Evolutionary conservation across 2,329 filamentous ascomycete genomes (phyloP).

Genomic region (Claviceps sp.): DNA sequence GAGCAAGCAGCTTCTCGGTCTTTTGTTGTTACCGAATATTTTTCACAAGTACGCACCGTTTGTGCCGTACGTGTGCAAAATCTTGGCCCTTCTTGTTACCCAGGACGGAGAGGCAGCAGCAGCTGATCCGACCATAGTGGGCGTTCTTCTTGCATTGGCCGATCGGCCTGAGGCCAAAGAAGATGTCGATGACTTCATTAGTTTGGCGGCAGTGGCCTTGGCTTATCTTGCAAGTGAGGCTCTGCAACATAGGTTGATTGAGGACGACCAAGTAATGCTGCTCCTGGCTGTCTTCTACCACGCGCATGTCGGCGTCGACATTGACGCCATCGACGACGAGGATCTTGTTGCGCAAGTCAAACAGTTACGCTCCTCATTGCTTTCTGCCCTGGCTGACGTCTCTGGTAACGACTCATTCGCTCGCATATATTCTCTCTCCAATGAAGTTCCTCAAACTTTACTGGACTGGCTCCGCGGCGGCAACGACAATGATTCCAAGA

Average conservation of each 20-base stretch:
- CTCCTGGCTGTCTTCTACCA: slow-evolving; percentile 36
- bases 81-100: slow-evolving; percentile 37
- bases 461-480: slow-evolving; percentile 31
- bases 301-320: slow-evolving; percentile 29
- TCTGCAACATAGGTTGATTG: slow-evolving; percentile 36
- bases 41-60: slow-evolving; percentile 24
- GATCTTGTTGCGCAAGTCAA: slow-evolving; percentile 30
- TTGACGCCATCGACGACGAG: slow-evolving; percentile 29
- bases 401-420: slow-evolving; percentile 36
- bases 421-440: slow-evolving; percentile 26
- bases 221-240: slow-evolving; percentile 41
- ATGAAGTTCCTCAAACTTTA: slow-evolving; percentile 27
- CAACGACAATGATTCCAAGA: slow-evolving; percentile 10
- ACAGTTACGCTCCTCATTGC: slow-evolving; percentile 35
- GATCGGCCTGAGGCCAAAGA: slow-evolving; percentile 23
- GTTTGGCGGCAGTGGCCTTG: slow-evolving; percentile 36
- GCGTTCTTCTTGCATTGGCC: slow-evolving; percentile 36
- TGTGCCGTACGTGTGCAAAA: slow-evolving; percentile 41
- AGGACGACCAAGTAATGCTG: slow-evolving; percentile 22
- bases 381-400: slow-evolving; percentile 37
- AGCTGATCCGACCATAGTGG: slow-evolving; percentile 32
- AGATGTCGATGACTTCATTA: slow-evolving; percentile 41
- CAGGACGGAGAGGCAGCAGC: slow-evolving; percentile 35
- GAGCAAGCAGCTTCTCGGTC: slow-evolving; percentile 32
- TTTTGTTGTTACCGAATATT: slow-evolving; percentile 33